Evolutionary conservation across 139 green algal species (phyloP), one percentile per base, ranked within the genome.

Genomic region (Chlamydomonas sp.): DNA sequence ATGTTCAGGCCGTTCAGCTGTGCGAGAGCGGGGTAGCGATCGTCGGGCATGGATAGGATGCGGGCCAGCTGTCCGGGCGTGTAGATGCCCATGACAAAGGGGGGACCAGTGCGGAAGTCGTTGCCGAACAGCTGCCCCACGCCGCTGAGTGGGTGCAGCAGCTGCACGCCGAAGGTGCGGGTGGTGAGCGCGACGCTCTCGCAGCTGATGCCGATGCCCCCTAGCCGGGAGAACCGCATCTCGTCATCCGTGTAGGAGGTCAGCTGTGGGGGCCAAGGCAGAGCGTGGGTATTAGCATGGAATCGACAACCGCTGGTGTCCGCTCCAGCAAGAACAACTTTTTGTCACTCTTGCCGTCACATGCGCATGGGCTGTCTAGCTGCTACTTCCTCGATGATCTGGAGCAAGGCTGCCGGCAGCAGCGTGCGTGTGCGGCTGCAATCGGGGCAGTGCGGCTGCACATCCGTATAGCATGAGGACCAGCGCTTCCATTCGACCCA

Each of bases 191-290:
- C 4, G 2, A 86, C 63, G 60, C 79, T 79, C 2, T 58, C 71
- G 61, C 82, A 63, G 18, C 71, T 86, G 71, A 86, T 57, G 7
- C 82, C 82, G 71, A 86, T 86, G 71, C 60, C 82, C 59, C 77
- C 66, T 17, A 80, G 77, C 59, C 77, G 15, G 2, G 0, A 58
- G 59, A 80, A 80, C 2, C 59, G 57, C 5, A 80, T 5, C 16
- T 15, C 14, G 59, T 67, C 59, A 5, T 59, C 8, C 8, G 74
- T 63, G 9, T 58, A 16, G 77, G 15, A 4, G 1, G 57, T 5
- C 17, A 66, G 16, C 77, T 80, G 59, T 17, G 77, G 60, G 69
- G 69, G 69, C 14, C 69, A 31, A 31, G 69, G 15, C 69, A 31
- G 31, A 49, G 31, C 31, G 31, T 49, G 31, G 31, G 31, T 49